Conservation (phyloP, 257 asterid genomes). For the Sherardia arvensis region DNA sequence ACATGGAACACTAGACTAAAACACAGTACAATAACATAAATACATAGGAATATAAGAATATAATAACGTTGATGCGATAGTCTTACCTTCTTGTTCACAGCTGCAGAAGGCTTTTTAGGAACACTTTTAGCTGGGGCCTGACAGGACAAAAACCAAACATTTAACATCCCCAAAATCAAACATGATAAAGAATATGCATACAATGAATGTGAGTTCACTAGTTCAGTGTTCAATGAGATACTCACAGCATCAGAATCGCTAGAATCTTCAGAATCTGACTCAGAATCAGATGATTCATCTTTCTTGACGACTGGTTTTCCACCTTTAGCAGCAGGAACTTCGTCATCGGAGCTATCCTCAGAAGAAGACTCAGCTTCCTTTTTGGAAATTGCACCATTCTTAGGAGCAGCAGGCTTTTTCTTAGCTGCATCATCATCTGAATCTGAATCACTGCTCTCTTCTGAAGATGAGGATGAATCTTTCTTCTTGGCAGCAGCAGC, state of each 20-base stretch:
- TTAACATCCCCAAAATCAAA: too few species aligned
- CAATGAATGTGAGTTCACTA: too few species aligned
- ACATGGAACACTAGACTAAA: too few species aligned
- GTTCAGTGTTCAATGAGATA: not conserved
- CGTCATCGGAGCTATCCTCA: conserved; percentile 32
- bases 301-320: conserved; percentile 9
- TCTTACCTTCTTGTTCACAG: conserved; percentile 4
- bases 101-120: conserved; percentile 1
- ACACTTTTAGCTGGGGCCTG: not conserved
- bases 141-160: not conserved
- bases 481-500: conserved; percentile 10
- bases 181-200: too few species aligned
- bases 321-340: conserved; percentile 13
- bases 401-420: conserved; percentile 11
- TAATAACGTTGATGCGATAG: not conserved
- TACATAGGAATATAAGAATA: too few species aligned
- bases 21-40: too few species aligned
- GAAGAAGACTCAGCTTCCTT: conserved; percentile 26
- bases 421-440: conserved; percentile 10
- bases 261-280: conserved; percentile 20
- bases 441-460: conserved; percentile 16
- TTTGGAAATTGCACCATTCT: conserved; percentile 8
- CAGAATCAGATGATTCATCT: conserved; percentile 17
- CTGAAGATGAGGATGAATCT: conserved; percentile 12
- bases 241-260: conserved; percentile 15